A percentile compares a stretch with the other conserved stretches of the same genome.
Evolutionary conservation across 495 filamentous ascomycete species (phyloP).

Genomic region (Xylaria castorea): DNA sequence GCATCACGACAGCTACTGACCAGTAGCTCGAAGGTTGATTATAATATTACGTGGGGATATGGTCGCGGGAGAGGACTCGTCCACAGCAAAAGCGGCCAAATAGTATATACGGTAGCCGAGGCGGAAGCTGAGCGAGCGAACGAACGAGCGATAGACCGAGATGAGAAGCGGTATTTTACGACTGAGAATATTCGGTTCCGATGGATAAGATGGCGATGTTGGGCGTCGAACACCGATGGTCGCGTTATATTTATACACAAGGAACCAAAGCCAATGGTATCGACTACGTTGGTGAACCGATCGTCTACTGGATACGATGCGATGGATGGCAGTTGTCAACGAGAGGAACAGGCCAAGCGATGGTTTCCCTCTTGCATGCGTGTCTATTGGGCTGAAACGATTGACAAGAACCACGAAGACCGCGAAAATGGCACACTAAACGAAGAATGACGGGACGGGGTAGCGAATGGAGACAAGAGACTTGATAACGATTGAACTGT

Average conservation of each 20-base stretch:
- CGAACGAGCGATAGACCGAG: not conserved
- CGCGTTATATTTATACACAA: constrained; percentile 5
- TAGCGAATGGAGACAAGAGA: constrained; percentile 3
- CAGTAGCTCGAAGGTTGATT: constrained; percentile 16
- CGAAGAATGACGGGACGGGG: not conserved
- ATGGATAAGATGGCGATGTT: not conserved
- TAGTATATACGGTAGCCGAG: constrained; percentile 7
- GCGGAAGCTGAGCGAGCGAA: not conserved
- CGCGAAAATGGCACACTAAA: constrained; percentile 1
- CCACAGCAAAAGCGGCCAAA: constrained; percentile 9
- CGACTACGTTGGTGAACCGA: not conserved
- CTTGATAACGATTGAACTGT: constrained; percentile 1
- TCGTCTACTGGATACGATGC: constrained; percentile 1
- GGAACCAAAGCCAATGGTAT: not conserved
- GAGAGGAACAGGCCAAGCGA: constrained; percentile 20
- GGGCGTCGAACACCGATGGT: not conserved
- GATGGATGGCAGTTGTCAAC: constrained; percentile 10
- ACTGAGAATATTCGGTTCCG: not conserved
- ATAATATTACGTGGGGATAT: constrained; percentile 20
- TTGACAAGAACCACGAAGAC: constrained; percentile 13
- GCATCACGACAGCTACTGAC: constrained; percentile 41
- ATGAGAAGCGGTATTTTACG: not conserved
- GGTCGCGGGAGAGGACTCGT: not conserved
- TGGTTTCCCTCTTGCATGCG: not conserved
- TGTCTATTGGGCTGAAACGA: constrained; percentile 21